Base-by-base conservation (phyloP, 2,329 filamentous ascomycete genomes). In the Colletotrichum sansevieriae region DNA sequence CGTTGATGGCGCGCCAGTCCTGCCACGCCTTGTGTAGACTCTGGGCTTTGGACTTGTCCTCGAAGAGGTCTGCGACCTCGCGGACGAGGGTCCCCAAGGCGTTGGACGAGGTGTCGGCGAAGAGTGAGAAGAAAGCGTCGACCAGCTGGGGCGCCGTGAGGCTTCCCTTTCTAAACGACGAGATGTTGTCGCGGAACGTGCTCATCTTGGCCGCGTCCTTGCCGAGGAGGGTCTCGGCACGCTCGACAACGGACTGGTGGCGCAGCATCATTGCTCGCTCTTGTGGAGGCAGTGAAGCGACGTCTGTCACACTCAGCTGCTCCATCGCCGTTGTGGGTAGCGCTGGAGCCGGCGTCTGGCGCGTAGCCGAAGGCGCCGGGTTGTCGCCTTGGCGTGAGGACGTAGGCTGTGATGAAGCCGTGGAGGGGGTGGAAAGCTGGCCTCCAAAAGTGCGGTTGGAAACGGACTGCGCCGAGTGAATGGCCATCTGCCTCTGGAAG, bases 1-100 rank as follows among this genome's bases (percentile, higher is more conserved):
- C 95, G 73, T 97, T 97, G 80, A 97, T 96, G 43, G 94, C 94
- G 54, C 93, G 93, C 93, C 95, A 98, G 79, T 97, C 93, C 73
- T 94, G 93, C 94, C 95, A 98, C 1, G 95, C 93, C 74, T 91
- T 91, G 29, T 94, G 87, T 3, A 99, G 82, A 0, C 83, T 85
- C 60, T 91, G 90, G 1, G 89, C 89, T 77, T 97, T 97, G 18
- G 79, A 77, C 57, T 91, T 86, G 73, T 97, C 91, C 73, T 99
- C 95, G 74, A 96, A 98, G 11, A 99, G 89, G 60, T 98, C 95
- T 5, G 95, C 92, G 3, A 98, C 87, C 77, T 99, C 96, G 70
- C 95, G 92, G 71, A 98, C 88, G 1, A 99, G 86, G 29, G 95
- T 98, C 13, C 95, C 95, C 0, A 99, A 84, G 33, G 97, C 92